These are phyloP conservation scores for Ampelocalamus luodianensis DNA, from an alignment of 176 grass and related monocot genomes.

Conservation along the genomic window DNA sequence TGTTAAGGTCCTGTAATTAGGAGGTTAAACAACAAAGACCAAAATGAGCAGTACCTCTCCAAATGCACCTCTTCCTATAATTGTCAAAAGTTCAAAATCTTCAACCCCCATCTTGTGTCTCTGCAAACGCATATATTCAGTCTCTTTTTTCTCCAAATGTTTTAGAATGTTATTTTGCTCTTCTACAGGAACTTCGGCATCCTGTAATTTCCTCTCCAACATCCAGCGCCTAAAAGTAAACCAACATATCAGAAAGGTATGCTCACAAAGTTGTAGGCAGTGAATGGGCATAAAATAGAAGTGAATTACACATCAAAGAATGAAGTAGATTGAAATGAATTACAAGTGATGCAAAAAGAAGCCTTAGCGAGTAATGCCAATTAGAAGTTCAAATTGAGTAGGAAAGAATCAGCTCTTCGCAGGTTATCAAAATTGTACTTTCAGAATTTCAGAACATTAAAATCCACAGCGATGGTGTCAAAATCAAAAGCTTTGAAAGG, in stretches of 20 bases:
- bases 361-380: not conserved
- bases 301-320: slow-evolving; percentile 6
- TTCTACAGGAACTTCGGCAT: slow-evolving; percentile 94
- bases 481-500: not conserved
- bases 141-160: slow-evolving; percentile 97
- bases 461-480: not conserved
- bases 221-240: slow-evolving; percentile 80
- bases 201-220: slow-evolving; percentile 91
- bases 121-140: slow-evolving; percentile 95
- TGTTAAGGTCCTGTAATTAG: slow-evolving; percentile 29
- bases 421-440: not conserved
- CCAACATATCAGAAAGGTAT: slow-evolving; percentile 32
- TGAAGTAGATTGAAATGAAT: slow-evolving; percentile 20
- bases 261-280: not conserved
- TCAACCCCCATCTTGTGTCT: slow-evolving; percentile 98
- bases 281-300: slow-evolving; percentile 1
- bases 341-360: not conserved
- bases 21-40: slow-evolving; percentile 13
- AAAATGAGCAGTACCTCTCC: slow-evolving; percentile 67
- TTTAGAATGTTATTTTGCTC: slow-evolving; percentile 95
- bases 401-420: not conserved
- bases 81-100: slow-evolving; percentile 99
- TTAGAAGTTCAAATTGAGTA: slow-evolving; percentile 1
- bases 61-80: slow-evolving; percentile 98
- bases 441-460: not conserved